Evolutionary conservation across 2,329 filamentous ascomycete genomes (phyloP).

Genomic region (Penicillium nordicum): DNA sequence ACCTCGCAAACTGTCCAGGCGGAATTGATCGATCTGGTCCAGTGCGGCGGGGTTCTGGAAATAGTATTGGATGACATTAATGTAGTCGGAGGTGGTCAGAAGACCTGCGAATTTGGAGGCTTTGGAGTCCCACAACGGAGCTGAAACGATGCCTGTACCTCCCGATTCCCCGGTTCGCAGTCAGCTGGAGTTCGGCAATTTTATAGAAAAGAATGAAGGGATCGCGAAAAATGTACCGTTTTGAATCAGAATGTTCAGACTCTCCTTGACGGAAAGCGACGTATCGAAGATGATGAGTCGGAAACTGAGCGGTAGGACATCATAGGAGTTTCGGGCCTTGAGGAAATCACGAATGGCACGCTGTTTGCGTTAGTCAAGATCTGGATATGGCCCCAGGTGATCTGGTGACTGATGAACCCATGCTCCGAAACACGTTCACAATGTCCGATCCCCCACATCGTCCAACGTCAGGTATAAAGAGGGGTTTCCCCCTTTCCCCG

Average conservation of each 20-base stretch:
- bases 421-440: slow-evolving; percentile 10
- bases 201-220: not conserved
- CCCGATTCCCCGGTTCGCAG: slow-evolving; percentile 14
- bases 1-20: slow-evolving; percentile 88
- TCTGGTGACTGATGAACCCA: slow-evolving; percentile 4
- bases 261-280: slow-evolving; percentile 92
- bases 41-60: slow-evolving; percentile 93
- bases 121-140: slow-evolving; percentile 92
- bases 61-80: slow-evolving; percentile 99
- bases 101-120: slow-evolving; percentile 90
- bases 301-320: slow-evolving; percentile 93
- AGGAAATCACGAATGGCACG: slow-evolving; percentile 92
- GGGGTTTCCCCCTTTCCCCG: not conserved
- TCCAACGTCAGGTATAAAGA: slow-evolving; percentile 4
- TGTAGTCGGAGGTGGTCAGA: slow-evolving; percentile 92
- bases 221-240: slow-evolving; percentile 63
- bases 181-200: slow-evolving; percentile 15
- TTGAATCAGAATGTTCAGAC: slow-evolving; percentile 88
- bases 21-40: slow-evolving; percentile 87
- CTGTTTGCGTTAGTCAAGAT: slow-evolving; percentile 50
- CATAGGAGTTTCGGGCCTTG: slow-evolving; percentile 93
- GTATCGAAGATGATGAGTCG: slow-evolving; percentile 95
- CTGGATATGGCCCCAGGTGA: slow-evolving; percentile 10
- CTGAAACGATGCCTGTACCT: slow-evolving; percentile 83
- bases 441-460: slow-evolving; percentile 1